A percentile compares a stretch with the other conserved stretches of the same genome.
Evolutionary conservation across 225 moss, liverwort and hornwort genomes (phyloP).

Genomic region (Sphagnum tenellum): DNA sequence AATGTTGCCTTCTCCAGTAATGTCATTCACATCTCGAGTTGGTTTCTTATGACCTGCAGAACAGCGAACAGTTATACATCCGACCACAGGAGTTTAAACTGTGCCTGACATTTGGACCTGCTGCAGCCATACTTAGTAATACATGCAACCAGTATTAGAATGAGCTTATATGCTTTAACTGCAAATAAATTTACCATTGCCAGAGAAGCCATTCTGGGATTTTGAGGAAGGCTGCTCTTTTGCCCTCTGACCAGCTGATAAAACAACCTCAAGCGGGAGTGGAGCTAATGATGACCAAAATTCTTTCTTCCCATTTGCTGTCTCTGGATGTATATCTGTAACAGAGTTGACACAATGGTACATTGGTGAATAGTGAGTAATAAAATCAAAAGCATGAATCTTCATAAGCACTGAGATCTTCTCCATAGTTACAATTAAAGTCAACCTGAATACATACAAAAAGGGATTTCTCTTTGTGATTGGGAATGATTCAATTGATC

Average conservation of each 20-base stretch:
- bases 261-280: conserved; percentile 75
- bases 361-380: background rate
- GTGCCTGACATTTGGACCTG: too few relatives aligned
- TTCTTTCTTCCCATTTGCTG: conserved; percentile 67
- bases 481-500: too few relatives aligned
- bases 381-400: too few relatives aligned
- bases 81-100: background rate
- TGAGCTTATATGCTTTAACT: background rate
- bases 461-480: too few relatives aligned
- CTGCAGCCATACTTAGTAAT: too few relatives aligned
- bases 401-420: too few relatives aligned
- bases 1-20: conserved; percentile 42
- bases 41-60: conserved; percentile 20
- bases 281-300: conserved; percentile 92
- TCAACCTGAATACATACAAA: too few relatives aligned
- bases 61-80: conserved; percentile 6
- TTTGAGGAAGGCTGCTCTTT: conserved; percentile 42
- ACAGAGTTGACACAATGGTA: background rate
- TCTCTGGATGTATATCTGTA: conserved; percentile 52
- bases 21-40: conserved; percentile 43
- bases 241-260: conserved; percentile 87
- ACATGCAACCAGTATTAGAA: background rate
- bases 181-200: background rate
- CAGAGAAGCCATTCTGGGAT: conserved; percentile 6
- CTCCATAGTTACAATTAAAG: too few relatives aligned